Evolutionary conservation across 2,329 filamentous ascomycete genomes (phyloP).

Genomic region (Microthyrium microscopicum): DNA sequence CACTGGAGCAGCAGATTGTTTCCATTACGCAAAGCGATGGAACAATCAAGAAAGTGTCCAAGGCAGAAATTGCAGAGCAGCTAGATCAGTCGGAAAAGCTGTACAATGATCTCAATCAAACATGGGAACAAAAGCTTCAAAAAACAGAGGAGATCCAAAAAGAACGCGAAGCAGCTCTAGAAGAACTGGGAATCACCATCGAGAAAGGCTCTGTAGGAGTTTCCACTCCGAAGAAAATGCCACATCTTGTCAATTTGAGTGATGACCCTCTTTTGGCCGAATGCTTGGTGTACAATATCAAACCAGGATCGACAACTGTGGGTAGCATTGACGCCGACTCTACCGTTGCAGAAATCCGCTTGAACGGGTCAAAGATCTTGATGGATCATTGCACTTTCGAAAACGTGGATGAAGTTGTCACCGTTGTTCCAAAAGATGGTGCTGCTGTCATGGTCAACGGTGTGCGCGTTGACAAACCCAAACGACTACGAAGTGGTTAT

Average conservation of each 20-base stretch:
- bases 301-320: constrained; percentile 84
- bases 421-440: constrained; percentile 72
- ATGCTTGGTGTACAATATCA: constrained; percentile 94
- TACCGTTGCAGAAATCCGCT: constrained; percentile 68
- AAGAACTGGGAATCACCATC: constrained; percentile 96
- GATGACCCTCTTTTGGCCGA: constrained; percentile 70
- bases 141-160: constrained; percentile 98
- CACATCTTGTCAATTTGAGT: constrained; percentile 92
- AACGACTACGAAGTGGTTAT: constrained; percentile 76
- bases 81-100: constrained; percentile 92
- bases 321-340: constrained; percentile 81
- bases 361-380: constrained; percentile 87
- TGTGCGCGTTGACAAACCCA: constrained; percentile 70
- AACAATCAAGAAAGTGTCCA: constrained; percentile 83
- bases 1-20: constrained; percentile 88
- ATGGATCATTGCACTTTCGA: constrained; percentile 90
- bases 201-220: constrained; percentile 95
- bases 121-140: constrained; percentile 89
- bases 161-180: constrained; percentile 82
- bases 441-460: constrained; percentile 98
- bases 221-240: constrained; percentile 97
- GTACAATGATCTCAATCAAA: constrained; percentile 89
- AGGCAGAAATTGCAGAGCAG: constrained; percentile 95
- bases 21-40: constrained; percentile 81
- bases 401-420: constrained; percentile 85